These are phyloP conservation scores for Zelonia costaricensis DNA, from an alignment of 208 protist genomes.

Conservation along the genomic window DNA sequence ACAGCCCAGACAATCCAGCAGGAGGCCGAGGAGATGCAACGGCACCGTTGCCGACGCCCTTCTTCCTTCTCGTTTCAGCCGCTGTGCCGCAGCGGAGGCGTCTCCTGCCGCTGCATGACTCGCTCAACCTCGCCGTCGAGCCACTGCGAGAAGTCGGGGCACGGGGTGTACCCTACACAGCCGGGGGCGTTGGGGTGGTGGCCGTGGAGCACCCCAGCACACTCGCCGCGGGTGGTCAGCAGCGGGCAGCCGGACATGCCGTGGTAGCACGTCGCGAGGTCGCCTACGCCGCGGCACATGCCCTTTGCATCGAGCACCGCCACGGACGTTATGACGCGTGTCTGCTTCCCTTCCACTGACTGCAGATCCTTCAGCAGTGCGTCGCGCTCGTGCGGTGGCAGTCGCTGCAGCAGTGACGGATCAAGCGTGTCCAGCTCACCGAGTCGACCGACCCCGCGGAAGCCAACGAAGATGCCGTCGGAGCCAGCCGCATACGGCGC, in stretches of 20 bases:
- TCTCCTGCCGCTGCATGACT: background rate
- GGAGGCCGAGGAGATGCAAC: too few relatives aligned
- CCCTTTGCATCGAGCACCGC: slow-evolving; percentile 45
- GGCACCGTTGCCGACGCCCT: too few relatives aligned
- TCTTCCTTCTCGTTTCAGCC: too few relatives aligned
- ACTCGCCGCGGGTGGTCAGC: slow-evolving; percentile 32
- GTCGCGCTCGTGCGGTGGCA: slow-evolving; percentile 47
- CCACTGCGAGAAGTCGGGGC: slow-evolving; percentile 43
- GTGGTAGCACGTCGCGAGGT: slow-evolving; percentile 56
- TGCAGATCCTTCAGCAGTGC: slow-evolving; percentile 52
- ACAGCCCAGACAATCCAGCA: too few relatives aligned
- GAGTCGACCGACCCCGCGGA: slow-evolving; percentile 55
- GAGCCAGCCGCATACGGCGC: slow-evolving; percentile 6
- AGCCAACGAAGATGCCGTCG: slow-evolving; percentile 38
- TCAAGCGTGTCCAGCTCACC: slow-evolving; percentile 82
- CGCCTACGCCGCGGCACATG: slow-evolving; percentile 48
- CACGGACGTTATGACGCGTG: slow-evolving; percentile 19
- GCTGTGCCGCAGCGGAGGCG: too few relatives aligned
- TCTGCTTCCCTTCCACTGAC: slow-evolving; percentile 69
- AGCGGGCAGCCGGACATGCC: slow-evolving; percentile 82
- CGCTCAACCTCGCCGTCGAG: slow-evolving; percentile 19
- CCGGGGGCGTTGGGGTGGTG: slow-evolving; percentile 45
- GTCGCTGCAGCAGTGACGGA: slow-evolving; percentile 52
- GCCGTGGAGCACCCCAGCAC: slow-evolving; percentile 75
- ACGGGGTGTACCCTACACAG: slow-evolving; percentile 62